phyloP scores from a whole-genome alignment of 1,284 basidiomycete genomes.

The Ustilago loliicola region DNA sequence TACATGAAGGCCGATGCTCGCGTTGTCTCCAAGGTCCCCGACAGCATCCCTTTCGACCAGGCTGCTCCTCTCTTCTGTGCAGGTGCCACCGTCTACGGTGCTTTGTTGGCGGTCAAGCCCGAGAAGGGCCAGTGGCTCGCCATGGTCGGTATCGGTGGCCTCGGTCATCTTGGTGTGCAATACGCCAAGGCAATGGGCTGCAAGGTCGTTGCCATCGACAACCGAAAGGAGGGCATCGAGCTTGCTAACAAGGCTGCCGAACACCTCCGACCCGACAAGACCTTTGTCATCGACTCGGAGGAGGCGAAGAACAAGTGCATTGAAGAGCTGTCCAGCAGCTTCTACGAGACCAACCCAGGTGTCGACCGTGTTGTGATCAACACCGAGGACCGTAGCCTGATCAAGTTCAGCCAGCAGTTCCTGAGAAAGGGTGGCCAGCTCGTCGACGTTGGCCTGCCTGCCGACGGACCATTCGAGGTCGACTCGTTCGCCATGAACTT shows the following conservation, averaged over 20 bases:
- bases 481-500: slow-evolving; percentile 61
- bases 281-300: slow-evolving; percentile 49
- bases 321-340: slow-evolving; percentile 50
- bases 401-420: slow-evolving; percentile 58
- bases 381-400: slow-evolving; percentile 50
- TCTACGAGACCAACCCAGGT: slow-evolving; percentile 62
- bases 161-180: slow-evolving; percentile 71
- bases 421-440: slow-evolving; percentile 60
- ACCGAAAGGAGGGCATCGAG: slow-evolving; percentile 53
- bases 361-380: slow-evolving; percentile 64
- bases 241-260: slow-evolving; percentile 41
- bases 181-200: slow-evolving; percentile 70
- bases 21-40: slow-evolving; percentile 66
- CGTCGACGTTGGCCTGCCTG: slow-evolving; percentile 59
- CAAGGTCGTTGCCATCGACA: slow-evolving; percentile 69
- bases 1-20: slow-evolving; percentile 62
- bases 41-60: slow-evolving; percentile 54
- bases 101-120: slow-evolving; percentile 67
- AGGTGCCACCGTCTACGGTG: slow-evolving; percentile 71
- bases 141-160: slow-evolving; percentile 72
- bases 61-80: slow-evolving; percentile 72
- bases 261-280: slow-evolving; percentile 61
- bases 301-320: slow-evolving; percentile 49
- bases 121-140: slow-evolving; percentile 70
- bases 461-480: slow-evolving; percentile 59